Evolutionary conservation across 176 grass and related monocot species (phyloP), one percentile per base, ranked within the genome.

Genomic region (Pontederia paniculata): DNA sequence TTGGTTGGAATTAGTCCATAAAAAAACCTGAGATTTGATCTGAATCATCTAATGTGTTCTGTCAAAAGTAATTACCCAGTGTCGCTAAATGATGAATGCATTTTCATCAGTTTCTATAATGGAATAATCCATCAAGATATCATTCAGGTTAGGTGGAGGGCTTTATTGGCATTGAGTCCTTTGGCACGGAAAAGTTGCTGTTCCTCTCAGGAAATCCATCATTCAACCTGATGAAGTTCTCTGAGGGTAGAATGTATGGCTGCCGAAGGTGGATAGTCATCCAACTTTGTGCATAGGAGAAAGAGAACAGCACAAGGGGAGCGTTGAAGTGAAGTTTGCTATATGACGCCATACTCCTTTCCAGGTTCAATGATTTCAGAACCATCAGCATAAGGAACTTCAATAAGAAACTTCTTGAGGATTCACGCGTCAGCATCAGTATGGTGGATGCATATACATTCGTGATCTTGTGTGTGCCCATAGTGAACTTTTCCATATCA

Each of bases 121-220:
- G 12, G 20, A n/a, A 56, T 12, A 23, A 28, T 11, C 14, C 13
- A 3, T 25, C 54, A n/a, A 23, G 6, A 22, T 22, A 12, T 56
- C 13, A 52, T 52, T 52, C 63, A 97, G 91, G 91, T 97, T 69
- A 81, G 77, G 69, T 73, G 50, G 91, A 82, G 25, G 91, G 91
- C 54, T 57, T 97, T 69, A 97, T 97, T 67, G 78, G 89, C 60
- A 81, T 97, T 45, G 91, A 97, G 79, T 97, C 72, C 80, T 97
- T 44, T 97, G 91, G 91, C 88, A 97, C 43, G 91, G 91, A 72
- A 86, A 77, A 74, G 79, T 89, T 64, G 85, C 77, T 65, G 86
- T 90, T 74, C 77, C 77, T n/a, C n/a, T 16, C 21, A 67, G 58
- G 90, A 89, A 60, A 73, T 85, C 55, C 55, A 53, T 23, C 65